A percentile compares a stretch with the other conserved stretches of the same genome.
Evolutionary conservation across 495 filamentous ascomycete species (phyloP).

Genomic region (Penicillium simplicissimum): DNA sequence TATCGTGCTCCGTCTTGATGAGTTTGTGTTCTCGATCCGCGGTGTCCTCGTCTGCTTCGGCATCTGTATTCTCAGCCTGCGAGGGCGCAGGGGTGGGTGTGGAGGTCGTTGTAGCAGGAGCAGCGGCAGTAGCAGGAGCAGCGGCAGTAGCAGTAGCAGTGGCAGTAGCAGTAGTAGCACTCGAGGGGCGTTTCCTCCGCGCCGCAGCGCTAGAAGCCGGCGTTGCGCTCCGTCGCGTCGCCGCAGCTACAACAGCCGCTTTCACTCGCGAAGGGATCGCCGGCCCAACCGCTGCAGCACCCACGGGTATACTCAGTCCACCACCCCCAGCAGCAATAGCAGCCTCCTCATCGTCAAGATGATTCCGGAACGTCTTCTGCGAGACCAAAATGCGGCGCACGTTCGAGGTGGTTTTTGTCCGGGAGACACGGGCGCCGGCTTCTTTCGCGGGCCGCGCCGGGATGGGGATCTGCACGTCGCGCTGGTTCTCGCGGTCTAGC

Average conservation of each 20-base stretch:
- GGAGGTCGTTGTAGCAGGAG: not conserved
- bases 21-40: slow-evolving; percentile 29
- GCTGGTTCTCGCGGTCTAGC: slow-evolving; percentile 76
- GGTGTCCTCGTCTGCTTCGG: slow-evolving; percentile 30
- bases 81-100: slow-evolving; percentile 14
- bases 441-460: slow-evolving; percentile 54
- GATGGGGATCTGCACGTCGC: slow-evolving; percentile 68
- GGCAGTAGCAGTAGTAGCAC: slow-evolving; percentile 13
- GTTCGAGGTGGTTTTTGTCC: slow-evolving; percentile 67
- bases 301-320: slow-evolving; percentile 1
- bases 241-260: slow-evolving; percentile 9
- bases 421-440: slow-evolving; percentile 47
- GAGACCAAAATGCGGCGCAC: slow-evolving; percentile 89
- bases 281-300: slow-evolving; percentile 39
- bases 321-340: slow-evolving; percentile 38
- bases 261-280: slow-evolving; percentile 21
- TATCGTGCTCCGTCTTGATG: slow-evolving; percentile 50
- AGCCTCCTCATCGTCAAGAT: slow-evolving; percentile 87
- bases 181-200: slow-evolving; percentile 22
- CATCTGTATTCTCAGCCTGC: slow-evolving; percentile 13
- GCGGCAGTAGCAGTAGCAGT: not conserved
- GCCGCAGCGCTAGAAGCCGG: slow-evolving; percentile 23
- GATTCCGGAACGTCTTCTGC: slow-evolving; percentile 89
- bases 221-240: slow-evolving; percentile 37
- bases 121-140: not conserved